Evolutionary conservation across 2,329 filamentous ascomycete species (phyloP), one percentile per base, ranked within the genome.

Genomic region (Aaosphaeria arxii): DNA sequence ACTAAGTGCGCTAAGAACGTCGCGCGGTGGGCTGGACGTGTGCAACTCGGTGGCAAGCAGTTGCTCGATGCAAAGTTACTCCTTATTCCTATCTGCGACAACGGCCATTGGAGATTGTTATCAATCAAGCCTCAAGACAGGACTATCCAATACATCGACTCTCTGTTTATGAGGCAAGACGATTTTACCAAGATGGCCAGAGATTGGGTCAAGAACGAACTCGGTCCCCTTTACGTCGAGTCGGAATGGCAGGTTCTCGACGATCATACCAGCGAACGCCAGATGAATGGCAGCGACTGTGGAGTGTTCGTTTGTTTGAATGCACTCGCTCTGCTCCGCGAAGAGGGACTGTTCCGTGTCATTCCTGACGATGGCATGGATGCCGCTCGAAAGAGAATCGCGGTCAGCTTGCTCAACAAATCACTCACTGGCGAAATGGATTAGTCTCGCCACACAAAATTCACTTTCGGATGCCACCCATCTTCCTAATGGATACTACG

Each of bases 251-350:
- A 17, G 9, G 24, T 43, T 43, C 28, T 11, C 6, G 11, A n/a
- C 17, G 11, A 78, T 40, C 61, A 65, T 46, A 66, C 69, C 11
- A 81, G 80, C 33, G 77, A 54, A 4, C 43, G 46, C 3, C 88
- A 91, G 65, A 75, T 71, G 29, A 91, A 91, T 60, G 78, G 79
- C 1, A 83, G 80, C 61, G 88, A 91, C 63, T 91, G 88, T 56
- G 88, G 88, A n/a, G 81, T 90, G 4, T 89, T 89, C 63, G 82
- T 85, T 11, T 83, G 89, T 55, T 81, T 87, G 13, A 92, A 91
- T 60, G 84, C 81, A 11, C 78, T 89, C 42, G 87, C 83, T 47
- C 59, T 75, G 31, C 68, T 76, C 3, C 66, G 71, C 11, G 74
- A 71, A 1, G 58, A 72, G 9, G 64, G 71, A 5, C 64, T 67